These are phyloP conservation scores for Populus nigra DNA, from an alignment of 345 rosid species.

Conservation along the genomic window DNA sequence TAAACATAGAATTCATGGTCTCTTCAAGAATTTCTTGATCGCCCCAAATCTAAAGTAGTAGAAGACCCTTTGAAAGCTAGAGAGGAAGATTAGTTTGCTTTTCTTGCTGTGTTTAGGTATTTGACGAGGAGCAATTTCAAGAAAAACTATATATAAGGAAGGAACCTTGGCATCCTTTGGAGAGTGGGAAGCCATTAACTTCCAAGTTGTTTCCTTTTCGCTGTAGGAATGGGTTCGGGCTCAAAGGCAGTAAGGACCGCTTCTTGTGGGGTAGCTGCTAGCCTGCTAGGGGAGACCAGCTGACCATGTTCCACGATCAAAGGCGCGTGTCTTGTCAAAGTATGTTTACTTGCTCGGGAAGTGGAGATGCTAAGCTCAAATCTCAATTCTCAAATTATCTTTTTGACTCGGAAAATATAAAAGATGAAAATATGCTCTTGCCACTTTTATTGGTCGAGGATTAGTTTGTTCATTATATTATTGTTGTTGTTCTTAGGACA, in stretches of 20 bases:
- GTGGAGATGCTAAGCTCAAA: neutral
- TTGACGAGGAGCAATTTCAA: neutral
- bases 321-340: neutral
- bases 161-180: neutral
- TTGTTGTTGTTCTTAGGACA: neutral
- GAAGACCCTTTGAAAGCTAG: neutral
- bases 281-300: neutral
- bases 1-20: conserved; percentile 74
- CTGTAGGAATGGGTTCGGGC: neutral
- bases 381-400: neutral
- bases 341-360: neutral
- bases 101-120: too few relatives aligned
- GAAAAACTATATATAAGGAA: neutral
- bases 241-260: neutral
- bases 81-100: neutral
- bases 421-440: neutral
- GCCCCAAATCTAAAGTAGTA: neutral
- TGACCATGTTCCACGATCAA: neutral
- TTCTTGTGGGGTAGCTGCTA: neutral
- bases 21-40: neutral
- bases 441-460: neutral
- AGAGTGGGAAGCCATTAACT: neutral
- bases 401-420: neutral
- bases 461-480: neutral
- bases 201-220: neutral